A percentile compares a stretch with the other conserved stretches of the same genome.
phyloP scores from a whole-genome alignment of 129 eudicot genomes.

The Chrysanthemum seticuspe region DNA sequence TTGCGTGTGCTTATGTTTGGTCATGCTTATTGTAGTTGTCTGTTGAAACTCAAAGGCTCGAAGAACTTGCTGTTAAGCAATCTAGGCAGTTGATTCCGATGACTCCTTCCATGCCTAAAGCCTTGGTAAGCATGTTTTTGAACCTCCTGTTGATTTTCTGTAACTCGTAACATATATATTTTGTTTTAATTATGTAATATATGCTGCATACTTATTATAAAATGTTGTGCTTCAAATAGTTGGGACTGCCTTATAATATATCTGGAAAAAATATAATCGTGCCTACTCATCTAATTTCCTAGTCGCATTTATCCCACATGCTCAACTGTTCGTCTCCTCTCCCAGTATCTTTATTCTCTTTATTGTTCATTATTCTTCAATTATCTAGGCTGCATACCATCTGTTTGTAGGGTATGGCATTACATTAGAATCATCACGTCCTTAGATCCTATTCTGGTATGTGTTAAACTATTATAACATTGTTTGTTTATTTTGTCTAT shows the following conservation, averaged over 20 bases:
- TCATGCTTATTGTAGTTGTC: slow-evolving; percentile 45
- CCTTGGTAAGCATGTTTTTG: slow-evolving; percentile 48
- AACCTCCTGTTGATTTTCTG: slow-evolving; percentile 9
- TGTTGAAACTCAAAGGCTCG: slow-evolving; percentile 70
- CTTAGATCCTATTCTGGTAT: not conserved
- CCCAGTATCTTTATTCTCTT: not conserved
- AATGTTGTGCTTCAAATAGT: not conserved
- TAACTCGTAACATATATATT: not conserved
- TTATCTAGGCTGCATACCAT: not conserved
- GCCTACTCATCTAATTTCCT: not conserved
- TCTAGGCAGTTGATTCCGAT: slow-evolving; percentile 83
- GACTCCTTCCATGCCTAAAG: slow-evolving; percentile 78
- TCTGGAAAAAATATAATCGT: not conserved
- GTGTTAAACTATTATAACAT: not conserved
- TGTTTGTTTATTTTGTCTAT: not conserved
- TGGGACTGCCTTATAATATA: not conserved
- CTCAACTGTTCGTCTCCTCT: slow-evolving; percentile 2
- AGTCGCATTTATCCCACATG: not conserved
- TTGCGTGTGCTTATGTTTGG: slow-evolving; percentile 25
- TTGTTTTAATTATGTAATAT: not conserved
- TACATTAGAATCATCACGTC: slow-evolving; percentile 1
- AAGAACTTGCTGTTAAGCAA: slow-evolving; percentile 84
- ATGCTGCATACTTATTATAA: not conserved
- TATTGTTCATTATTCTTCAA: not conserved
- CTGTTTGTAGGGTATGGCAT: slow-evolving; percentile 6